Conservation (phyloP, 306 rosid species). For the Quercus aquifolioides region DNA sequence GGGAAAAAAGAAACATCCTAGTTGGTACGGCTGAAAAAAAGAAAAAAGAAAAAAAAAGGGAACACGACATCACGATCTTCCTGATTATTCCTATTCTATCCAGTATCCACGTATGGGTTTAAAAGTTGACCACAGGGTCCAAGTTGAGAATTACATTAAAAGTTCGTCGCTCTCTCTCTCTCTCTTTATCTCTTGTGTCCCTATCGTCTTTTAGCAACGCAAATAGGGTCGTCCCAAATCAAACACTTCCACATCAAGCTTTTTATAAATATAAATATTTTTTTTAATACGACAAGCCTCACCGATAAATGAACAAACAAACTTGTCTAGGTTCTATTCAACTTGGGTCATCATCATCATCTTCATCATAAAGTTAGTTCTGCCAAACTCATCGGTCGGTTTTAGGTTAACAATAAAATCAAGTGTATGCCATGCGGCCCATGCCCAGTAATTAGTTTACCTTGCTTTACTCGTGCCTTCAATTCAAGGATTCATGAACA, state of each 20-base stretch:
- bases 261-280: too few relatives aligned
- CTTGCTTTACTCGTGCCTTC: background rate
- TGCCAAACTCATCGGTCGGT: background rate
- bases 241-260: background rate
- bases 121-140: background rate
- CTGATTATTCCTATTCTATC: too few relatives aligned
- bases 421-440: too few relatives aligned
- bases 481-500: background rate
- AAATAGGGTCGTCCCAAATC: background rate
- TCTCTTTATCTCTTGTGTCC: background rate
- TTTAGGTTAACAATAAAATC: background rate
- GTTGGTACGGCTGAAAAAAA: too few relatives aligned
- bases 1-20: too few relatives aligned
- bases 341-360: too few relatives aligned
- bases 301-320: background rate
- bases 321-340: too few relatives aligned
- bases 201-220: background rate
- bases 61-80: background rate
- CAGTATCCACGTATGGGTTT: background rate
- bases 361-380: too few relatives aligned
- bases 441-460: too few relatives aligned
- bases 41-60: background rate
- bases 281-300: background rate
- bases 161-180: background rate
- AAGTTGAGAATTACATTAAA: conserved; percentile 6